Evolutionary conservation across 2,329 filamentous ascomycete species (phyloP).

Genomic region (Trichoderma citrinoviride): DNA sequence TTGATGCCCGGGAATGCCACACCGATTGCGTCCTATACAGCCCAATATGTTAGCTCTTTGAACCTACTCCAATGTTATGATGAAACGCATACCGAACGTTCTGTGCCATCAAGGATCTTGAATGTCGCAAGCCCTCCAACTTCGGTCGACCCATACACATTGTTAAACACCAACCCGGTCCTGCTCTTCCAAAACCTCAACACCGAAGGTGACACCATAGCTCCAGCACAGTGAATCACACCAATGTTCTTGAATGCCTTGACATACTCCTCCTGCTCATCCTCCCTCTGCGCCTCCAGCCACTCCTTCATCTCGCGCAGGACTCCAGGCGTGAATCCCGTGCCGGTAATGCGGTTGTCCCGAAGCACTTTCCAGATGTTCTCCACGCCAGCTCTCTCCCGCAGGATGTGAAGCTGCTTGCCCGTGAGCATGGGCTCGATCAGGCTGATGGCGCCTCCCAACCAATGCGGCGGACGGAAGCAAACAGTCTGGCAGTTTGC

Average conservation of each 20-base stretch:
- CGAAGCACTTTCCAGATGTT: slow-evolving; percentile 23
- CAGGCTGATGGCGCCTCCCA: slow-evolving; percentile 22
- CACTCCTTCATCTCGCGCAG: slow-evolving; percentile 24
- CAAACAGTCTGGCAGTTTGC: slow-evolving; percentile 19
- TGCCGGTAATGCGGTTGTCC: slow-evolving; percentile 19
- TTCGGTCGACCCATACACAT: slow-evolving; percentile 24
- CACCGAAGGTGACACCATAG: slow-evolving; percentile 5
- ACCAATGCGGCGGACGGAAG: slow-evolving; percentile 26
- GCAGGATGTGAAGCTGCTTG: slow-evolving; percentile 22
- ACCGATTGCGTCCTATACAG: slow-evolving; percentile 19
- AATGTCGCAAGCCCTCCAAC: slow-evolving; percentile 9
- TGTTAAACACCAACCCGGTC: slow-evolving; percentile 21
- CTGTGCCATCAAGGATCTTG: slow-evolving; percentile 8
- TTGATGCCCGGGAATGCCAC: slow-evolving; percentile 14
- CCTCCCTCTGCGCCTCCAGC: slow-evolving; percentile 2
- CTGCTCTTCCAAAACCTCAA: slow-evolving; percentile 24
- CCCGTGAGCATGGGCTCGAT: slow-evolving; percentile 23
- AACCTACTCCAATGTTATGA: no score
- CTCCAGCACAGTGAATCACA: slow-evolving; percentile 9
- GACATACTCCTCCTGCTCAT: slow-evolving; percentile 19
- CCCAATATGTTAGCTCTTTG: neutral
- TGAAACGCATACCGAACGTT: slow-evolving; percentile 3
- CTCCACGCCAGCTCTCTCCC: slow-evolving; percentile 11
- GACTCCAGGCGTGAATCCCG: slow-evolving; percentile 21
- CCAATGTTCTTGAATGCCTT: slow-evolving; percentile 14